phyloP scores from a whole-genome alignment of 2,329 filamentous ascomycete genomes.

The Colletotrichum abscissum region DNA sequence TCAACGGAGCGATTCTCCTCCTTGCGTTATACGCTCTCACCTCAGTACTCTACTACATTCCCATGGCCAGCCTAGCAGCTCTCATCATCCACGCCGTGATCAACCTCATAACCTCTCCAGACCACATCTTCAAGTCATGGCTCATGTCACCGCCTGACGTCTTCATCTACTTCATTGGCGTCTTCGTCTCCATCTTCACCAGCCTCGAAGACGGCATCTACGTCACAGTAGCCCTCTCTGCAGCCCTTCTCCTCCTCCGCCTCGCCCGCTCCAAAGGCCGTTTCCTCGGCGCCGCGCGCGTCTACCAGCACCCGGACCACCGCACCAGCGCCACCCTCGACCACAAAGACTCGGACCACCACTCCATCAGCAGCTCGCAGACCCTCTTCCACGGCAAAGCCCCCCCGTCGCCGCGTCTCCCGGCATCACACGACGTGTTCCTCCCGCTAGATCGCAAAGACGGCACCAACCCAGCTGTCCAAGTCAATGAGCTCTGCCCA shows the following conservation, averaged over 20 bases:
- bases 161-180: conserved; percentile 79
- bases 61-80: conserved; percentile 76
- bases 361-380: conserved; percentile 16
- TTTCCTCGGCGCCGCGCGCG: conserved; percentile 54
- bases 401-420: not conserved
- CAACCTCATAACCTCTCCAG: conserved; percentile 79
- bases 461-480: conserved; percentile 60
- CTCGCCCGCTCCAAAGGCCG: conserved; percentile 56
- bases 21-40: conserved; percentile 83
- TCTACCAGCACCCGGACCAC: conserved; percentile 26
- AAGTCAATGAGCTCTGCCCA: conserved; percentile 59
- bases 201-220: conserved; percentile 64
- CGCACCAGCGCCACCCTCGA: conserved; percentile 35
- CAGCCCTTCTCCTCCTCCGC: conserved; percentile 55
- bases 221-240: conserved; percentile 55
- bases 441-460: conserved; percentile 62
- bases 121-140: conserved; percentile 82
- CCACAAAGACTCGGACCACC: not conserved
- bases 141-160: conserved; percentile 78
- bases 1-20: conserved; percentile 80
- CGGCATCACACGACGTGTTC: conserved; percentile 47
- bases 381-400: conserved; percentile 19
- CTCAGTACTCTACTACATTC: conserved; percentile 84
- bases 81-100: conserved; percentile 87
- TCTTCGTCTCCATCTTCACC: conserved; percentile 64